A percentile compares a stretch with the other conserved stretches of the same genome.
phyloP scores from a whole-genome alignment of 768 basidiomycete species.

The Chalciporus pseudorubinellus region DNA sequence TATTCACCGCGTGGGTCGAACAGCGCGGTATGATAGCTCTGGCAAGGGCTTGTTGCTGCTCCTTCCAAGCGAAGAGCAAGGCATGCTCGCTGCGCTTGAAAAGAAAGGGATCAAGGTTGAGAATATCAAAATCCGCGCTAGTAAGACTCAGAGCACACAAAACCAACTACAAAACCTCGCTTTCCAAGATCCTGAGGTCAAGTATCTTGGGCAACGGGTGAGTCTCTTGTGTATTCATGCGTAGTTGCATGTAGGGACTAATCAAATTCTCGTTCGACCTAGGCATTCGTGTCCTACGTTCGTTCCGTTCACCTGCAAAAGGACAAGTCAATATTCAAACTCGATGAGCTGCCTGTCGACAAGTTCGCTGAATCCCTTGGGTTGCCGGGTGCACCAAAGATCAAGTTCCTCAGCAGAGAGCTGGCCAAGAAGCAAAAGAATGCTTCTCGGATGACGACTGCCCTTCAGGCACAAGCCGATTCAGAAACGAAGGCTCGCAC shows the following conservation, averaged over 20 bases:
- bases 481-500: conserved; percentile 14
- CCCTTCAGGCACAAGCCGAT: conserved; percentile 31
- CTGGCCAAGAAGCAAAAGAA: conserved; percentile 78
- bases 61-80: conserved; percentile 89
- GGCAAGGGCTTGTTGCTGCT: conserved; percentile 84
- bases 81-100: conserved; percentile 71
- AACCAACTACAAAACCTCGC: conserved; percentile 90
- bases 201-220: conserved; percentile 92
- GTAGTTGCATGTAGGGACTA: background rate
- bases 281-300: conserved; percentile 96
- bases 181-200: conserved; percentile 95
- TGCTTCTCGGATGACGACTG: conserved; percentile 47
- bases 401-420: conserved; percentile 77
- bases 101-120: conserved; percentile 70
- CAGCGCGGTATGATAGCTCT: conserved; percentile 88
- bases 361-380: conserved; percentile 88
- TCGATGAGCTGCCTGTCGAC: conserved; percentile 78
- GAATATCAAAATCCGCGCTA: conserved; percentile 84
- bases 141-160: conserved; percentile 81
- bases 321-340: conserved; percentile 89
- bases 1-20: conserved; percentile 94
- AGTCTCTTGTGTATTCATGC: conserved; percentile 15
- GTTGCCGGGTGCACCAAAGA: conserved; percentile 91
- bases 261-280: background rate
- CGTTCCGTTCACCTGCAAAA: conserved; percentile 91